Evolutionary conservation across 1,139 yeast genomes (phyloP).

Genomic region (Entelexis sorbosivorans): DNA sequence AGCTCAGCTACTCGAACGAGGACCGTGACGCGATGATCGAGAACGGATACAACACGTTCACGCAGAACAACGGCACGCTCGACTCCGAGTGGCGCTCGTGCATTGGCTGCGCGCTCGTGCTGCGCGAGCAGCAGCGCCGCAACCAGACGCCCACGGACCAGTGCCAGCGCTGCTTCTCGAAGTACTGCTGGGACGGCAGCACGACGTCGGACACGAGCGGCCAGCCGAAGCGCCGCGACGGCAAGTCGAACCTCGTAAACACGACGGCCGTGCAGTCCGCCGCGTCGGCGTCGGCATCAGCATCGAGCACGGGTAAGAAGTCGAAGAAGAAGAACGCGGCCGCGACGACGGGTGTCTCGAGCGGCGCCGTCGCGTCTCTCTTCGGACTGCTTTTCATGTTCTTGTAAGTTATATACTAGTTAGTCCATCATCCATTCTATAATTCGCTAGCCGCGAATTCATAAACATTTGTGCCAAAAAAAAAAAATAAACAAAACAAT

Average conservation of each 20-base stretch:
- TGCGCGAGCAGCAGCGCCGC: conserved; percentile 55
- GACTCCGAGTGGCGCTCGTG: conserved; percentile 69
- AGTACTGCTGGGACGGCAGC: conserved; percentile 78
- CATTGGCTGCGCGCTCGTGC: conserved; percentile 78
- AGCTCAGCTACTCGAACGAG: conserved; percentile 48
- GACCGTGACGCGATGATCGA: conserved; percentile 53
- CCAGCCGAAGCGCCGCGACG: conserved; percentile 19
- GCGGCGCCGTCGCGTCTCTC: not conserved
- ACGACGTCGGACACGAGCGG: conserved; percentile 8
- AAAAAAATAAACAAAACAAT: too few relatives aligned
- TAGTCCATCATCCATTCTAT: not conserved
- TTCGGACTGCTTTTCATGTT: not conserved
- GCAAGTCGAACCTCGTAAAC: conserved; percentile 16
- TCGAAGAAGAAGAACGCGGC: conserved; percentile 12
- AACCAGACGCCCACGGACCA: conserved; percentile 58
- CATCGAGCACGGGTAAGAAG: conserved; percentile 7
- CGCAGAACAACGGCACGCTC: conserved; percentile 61
- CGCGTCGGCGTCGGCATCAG: conserved; percentile 7
- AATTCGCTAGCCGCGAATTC: not conserved
- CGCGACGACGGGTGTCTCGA: not conserved
- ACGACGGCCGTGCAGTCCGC: not conserved
- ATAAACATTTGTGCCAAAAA: not conserved
- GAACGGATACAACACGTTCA: conserved; percentile 71
- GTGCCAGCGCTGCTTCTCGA: conserved; percentile 60
- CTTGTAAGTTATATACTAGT: not conserved